Evolutionary conservation across 2,329 filamentous ascomycete genomes (phyloP).

Genomic region (Neodidymelliopsis sp.): DNA sequence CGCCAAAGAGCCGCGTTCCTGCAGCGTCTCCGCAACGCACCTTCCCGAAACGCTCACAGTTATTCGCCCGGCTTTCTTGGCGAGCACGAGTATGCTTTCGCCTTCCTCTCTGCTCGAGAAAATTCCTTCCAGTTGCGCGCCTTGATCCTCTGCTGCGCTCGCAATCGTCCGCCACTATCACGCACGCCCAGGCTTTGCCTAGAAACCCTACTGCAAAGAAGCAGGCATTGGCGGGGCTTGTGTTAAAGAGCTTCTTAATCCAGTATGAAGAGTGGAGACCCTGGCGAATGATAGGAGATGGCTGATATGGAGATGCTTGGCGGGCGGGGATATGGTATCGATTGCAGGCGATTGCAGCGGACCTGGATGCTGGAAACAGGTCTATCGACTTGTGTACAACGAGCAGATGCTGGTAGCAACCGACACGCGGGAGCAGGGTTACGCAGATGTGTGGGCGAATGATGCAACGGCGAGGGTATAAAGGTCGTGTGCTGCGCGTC

Average conservation of each 20-base stretch:
- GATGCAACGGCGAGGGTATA: slow-evolving; percentile 5
- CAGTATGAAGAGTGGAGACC: slow-evolving; percentile 7
- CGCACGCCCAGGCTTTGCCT: slow-evolving; percentile 21
- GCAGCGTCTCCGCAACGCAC: slow-evolving; percentile 15
- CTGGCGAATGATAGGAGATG: slow-evolving; percentile 13
- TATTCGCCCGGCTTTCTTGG: slow-evolving; percentile 9
- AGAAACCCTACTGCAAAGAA: slow-evolving; percentile 22
- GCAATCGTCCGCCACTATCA: slow-evolving; percentile 23
- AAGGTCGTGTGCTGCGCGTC: neutral
- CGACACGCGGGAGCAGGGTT: slow-evolving; percentile 7
- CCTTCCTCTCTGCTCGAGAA: slow-evolving; percentile 6
- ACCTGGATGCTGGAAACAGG: slow-evolving; percentile 13
- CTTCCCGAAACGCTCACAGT: slow-evolving; percentile 10
- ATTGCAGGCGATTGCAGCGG: slow-evolving; percentile 9
- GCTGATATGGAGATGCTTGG: slow-evolving; percentile 13
- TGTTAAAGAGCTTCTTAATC: slow-evolving; percentile 19
- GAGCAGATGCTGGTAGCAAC: slow-evolving; percentile 5
- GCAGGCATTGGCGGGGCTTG: slow-evolving; percentile 20
- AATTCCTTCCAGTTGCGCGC: slow-evolving; percentile 11
- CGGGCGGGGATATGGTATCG: slow-evolving; percentile 5
- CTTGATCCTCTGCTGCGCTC: neutral
- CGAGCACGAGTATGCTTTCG: slow-evolving; percentile 7
- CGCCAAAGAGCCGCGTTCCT: slow-evolving; percentile 13
- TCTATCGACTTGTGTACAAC: slow-evolving; percentile 4
- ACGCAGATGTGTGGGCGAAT: slow-evolving; percentile 6